Conservation (phyloP, 768 basidiomycete species). For the Xerocomus brunneocitrinus region DNA sequence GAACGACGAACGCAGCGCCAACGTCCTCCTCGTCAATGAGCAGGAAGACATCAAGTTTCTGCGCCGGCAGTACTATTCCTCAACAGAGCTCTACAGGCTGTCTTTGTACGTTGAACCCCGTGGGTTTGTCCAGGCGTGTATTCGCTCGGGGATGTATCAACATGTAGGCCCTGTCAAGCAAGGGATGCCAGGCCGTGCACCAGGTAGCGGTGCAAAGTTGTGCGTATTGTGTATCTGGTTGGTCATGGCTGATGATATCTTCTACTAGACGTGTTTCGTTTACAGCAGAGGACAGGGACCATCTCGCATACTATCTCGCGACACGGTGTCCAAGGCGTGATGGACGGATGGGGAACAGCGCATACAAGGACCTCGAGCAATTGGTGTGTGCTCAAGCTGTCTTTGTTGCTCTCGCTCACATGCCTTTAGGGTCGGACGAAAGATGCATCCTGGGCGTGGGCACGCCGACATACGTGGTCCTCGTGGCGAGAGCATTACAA, state of each 20-base stretch:
- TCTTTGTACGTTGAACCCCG: constrained; percentile 21
- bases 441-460: constrained; percentile 40
- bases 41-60: constrained; percentile 21
- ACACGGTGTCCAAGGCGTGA: constrained; percentile 36
- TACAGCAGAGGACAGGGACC: constrained; percentile 37
- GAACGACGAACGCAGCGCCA: constrained; percentile 9
- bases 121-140: constrained; percentile 23
- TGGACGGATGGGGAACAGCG: constrained; percentile 45
- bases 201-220: neutral
- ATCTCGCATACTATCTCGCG: constrained; percentile 48
- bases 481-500: constrained; percentile 64
- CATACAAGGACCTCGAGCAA: constrained; percentile 43
- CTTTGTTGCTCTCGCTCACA: neutral
- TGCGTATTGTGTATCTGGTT: too few species aligned
- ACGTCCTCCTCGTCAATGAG: constrained; percentile 30
- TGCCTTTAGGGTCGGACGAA: constrained; percentile 13
- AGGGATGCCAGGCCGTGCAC: constrained; percentile 23
- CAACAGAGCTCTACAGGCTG: constrained; percentile 10
- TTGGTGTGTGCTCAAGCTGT: constrained; percentile 37
- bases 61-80: constrained; percentile 24
- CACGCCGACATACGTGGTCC: constrained; percentile 46
- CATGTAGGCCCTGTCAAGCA: too few species aligned
- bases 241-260: too few species aligned
- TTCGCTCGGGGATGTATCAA: constrained; percentile 9
- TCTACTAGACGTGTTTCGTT: constrained; percentile 31